Percentiles rank a stretch among this genome's conserved stretches.
These are phyloP conservation scores for Termitomyces sp. DNA, from an alignment of 768 basidiomycete species.

Conservation along the genomic window DNA sequence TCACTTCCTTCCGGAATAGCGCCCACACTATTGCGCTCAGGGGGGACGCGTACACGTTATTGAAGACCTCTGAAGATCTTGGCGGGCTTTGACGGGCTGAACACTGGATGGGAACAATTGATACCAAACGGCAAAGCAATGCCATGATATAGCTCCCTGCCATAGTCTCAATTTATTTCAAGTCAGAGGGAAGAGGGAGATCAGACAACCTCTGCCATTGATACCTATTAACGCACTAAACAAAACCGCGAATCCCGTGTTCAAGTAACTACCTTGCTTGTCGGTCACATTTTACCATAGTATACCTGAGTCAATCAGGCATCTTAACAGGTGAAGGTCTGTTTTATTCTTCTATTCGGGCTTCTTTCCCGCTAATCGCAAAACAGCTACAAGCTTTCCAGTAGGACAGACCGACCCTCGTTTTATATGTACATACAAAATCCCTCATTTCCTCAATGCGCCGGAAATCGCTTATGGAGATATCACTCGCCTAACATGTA, in stretches of 20 bases:
- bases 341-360: background rate
- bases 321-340: background rate
- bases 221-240: background rate
- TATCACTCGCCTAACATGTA: too few relatives aligned
- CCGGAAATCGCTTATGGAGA: background rate
- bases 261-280: background rate
- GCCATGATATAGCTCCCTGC: background rate
- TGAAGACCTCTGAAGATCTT: background rate
- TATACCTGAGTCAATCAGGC: too few relatives aligned
- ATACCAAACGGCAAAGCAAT: background rate
- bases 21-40: background rate
- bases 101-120: background rate
- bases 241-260: background rate
- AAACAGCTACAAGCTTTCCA: background rate
- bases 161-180: background rate
- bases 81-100: background rate
- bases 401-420: background rate
- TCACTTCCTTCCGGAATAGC: too few relatives aligned
- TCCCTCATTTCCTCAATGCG: background rate
- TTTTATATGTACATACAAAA: background rate
- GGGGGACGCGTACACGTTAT: background rate
- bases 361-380: background rate
- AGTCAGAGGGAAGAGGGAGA: background rate
- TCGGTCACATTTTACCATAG: background rate
- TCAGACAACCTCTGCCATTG: background rate